phyloP scores from a whole-genome alignment of 1,139 yeast species.

The Scheffersomyces stambukii region DNA sequence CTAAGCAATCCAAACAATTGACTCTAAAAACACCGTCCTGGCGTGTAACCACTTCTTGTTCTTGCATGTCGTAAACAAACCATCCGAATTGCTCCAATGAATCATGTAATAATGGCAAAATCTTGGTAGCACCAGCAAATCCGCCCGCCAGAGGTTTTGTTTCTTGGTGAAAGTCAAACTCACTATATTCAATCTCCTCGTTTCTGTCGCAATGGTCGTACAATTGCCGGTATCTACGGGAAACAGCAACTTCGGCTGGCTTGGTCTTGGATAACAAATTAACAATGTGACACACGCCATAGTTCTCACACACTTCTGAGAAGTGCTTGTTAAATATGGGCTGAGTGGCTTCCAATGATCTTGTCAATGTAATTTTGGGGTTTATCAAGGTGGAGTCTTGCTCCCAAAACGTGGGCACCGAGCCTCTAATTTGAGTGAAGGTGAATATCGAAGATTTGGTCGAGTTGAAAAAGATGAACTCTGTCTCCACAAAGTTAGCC shows the following conservation, averaged over 20 bases:
- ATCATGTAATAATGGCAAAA: constrained; percentile 59
- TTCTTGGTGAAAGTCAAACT: constrained; percentile 92
- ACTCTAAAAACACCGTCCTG: constrained; percentile 91
- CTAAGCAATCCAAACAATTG: constrained; percentile 92
- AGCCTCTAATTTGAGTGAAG: constrained; percentile 85
- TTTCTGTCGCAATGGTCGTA: constrained; percentile 36
- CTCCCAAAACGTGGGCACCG: constrained; percentile 97
- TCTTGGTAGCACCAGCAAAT: constrained; percentile 74
- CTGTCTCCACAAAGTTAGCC: constrained; percentile 96
- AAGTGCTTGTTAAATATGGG: constrained; percentile 86
- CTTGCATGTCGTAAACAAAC: constrained; percentile 58
- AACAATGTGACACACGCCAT: constrained; percentile 84
- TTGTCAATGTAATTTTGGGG: constrained; percentile 81
- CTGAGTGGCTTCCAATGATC: constrained; percentile 89
- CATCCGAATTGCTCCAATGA: constrained; percentile 78
- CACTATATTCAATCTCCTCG: constrained; percentile 59
- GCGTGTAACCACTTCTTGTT: constrained; percentile 52
- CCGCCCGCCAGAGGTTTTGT: constrained; percentile 80
- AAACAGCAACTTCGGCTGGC: constrained; percentile 70
- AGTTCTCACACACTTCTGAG: constrained; percentile 59
- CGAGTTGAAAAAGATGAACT: constrained; percentile 59
- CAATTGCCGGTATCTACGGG: constrained; percentile 63
- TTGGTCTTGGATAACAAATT: constrained; percentile 75
- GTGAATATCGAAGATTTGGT: constrained; percentile 53
- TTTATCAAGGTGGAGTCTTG: constrained; percentile 84